Evolutionary conservation across 371 early-diverging fungal species (phyloP).

Genomic region (Mortierella sp.): DNA sequence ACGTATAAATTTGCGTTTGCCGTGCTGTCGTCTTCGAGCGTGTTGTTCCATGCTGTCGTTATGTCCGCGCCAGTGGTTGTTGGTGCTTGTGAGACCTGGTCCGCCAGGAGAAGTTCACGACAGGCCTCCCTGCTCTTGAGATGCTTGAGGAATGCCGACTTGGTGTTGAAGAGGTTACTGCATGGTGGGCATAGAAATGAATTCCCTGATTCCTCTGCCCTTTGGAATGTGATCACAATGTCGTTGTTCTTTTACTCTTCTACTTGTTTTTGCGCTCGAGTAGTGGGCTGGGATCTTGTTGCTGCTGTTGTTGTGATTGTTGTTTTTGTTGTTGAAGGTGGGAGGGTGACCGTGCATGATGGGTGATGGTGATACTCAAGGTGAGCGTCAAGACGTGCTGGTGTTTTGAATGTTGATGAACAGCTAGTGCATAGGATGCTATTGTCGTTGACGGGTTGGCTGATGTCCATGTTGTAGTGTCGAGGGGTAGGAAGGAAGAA

Average conservation of each 20-base stretch:
- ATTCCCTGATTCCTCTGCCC: not conserved
- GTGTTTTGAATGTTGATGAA: not conserved
- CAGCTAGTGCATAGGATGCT: not conserved
- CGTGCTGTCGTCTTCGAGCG: too few relatives aligned
- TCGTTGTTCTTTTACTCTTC: not conserved
- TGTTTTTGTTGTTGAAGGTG: not conserved
- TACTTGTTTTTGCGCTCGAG: not conserved
- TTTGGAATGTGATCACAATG: not conserved
- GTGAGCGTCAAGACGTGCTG: not conserved
- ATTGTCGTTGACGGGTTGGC: not conserved
- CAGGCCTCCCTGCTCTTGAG: conserved; percentile 1
- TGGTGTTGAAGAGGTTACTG: not conserved
- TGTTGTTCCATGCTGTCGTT: not conserved
- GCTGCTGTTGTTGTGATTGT: not conserved
- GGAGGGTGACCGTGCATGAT: not conserved
- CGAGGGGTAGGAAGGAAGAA: not conserved
- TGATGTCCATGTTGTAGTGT: conserved; percentile 3
- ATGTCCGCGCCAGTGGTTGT: not conserved
- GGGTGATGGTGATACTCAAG: not conserved
- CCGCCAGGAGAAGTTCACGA: conserved; percentile 16
- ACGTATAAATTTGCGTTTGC: too few relatives aligned
- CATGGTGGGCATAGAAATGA: not conserved
- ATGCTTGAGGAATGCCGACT: conserved; percentile 7
- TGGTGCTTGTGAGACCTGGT: conserved; percentile 15
- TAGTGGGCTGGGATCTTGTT: not conserved